A percentile compares a stretch with the other conserved stretches of the same genome.
Conservation (phyloP, 164 flowering plant species). For the Tinospora cordifolia region DNA sequence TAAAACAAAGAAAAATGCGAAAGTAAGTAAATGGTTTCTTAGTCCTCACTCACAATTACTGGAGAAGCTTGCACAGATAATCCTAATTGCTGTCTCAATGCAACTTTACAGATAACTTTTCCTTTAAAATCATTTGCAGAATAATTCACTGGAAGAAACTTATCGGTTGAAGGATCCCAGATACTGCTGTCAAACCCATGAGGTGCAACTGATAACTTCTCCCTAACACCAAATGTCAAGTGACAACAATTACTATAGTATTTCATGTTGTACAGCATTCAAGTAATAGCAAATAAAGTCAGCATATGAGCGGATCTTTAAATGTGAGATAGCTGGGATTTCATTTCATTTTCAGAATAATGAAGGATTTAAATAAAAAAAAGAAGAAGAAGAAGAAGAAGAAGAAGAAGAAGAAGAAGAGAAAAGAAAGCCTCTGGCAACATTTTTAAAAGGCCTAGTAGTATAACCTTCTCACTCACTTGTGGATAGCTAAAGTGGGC, state of each 20-base stretch:
- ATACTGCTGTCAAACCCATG: conserved; percentile 47
- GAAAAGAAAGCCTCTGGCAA: not conserved
- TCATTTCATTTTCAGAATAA: conserved; percentile 4
- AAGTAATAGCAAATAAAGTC: not conserved
- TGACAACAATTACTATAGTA: not conserved
- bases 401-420: not conserved
- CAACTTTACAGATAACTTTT: conserved; percentile 55
- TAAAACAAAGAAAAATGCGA: not conserved
- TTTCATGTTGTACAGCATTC: not conserved
- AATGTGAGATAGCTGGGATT: not conserved
- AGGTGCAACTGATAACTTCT: conserved; percentile 55
- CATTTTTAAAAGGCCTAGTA: not conserved
- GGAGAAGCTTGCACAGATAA: conserved; percentile 33
- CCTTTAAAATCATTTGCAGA: conserved; percentile 45
- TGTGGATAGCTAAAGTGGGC: conserved; percentile 48
- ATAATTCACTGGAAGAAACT: conserved; percentile 47
- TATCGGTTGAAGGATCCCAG: conserved; percentile 79
- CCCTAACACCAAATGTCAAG: conserved; percentile 32
- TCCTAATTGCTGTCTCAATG: conserved; percentile 44
- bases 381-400: not conserved
- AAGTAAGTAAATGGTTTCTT: not conserved
- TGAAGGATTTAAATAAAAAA: not conserved
- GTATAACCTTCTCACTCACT: conserved; percentile 25
- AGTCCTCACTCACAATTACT: conserved; percentile 37
- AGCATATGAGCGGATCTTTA: not conserved